A percentile compares a stretch with the other conserved stretches of the same genome.
Evolutionary conservation across 768 basidiomycete species (phyloP).

Genomic region (Gymnopilus dilepis): DNA sequence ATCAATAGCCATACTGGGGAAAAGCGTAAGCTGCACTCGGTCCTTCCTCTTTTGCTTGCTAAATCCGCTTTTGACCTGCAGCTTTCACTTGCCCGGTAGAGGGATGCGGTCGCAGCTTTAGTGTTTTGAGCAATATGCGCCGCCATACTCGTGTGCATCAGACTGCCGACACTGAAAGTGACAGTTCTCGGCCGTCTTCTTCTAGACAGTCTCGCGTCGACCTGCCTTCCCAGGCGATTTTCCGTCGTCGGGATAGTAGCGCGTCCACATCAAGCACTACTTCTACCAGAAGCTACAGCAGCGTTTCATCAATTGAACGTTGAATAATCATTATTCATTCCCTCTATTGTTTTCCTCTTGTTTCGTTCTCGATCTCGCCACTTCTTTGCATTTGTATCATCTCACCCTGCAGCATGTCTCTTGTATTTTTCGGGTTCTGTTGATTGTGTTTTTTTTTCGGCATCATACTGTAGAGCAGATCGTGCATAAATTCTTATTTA

Average conservation of each 20-base stretch:
- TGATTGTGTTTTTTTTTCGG: neutral
- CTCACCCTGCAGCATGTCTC: conserved; percentile 5
- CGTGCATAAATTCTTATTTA: neutral
- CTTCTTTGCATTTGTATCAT: conserved; percentile 7
- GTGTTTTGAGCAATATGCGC: conserved; percentile 89
- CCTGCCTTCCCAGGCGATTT: conserved; percentile 28
- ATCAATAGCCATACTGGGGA: conserved; percentile 85
- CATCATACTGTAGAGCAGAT: conserved; percentile 4
- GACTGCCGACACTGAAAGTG: conserved; percentile 8
- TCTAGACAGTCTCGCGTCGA: conserved; percentile 6
- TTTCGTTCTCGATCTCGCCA: conserved; percentile 17
- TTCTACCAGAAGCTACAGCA: conserved; percentile 46
- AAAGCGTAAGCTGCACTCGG: conserved; percentile 63
- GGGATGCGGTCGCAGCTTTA: conserved; percentile 81
- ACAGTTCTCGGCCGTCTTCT: conserved; percentile 13
- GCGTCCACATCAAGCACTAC: conserved; percentile 47
- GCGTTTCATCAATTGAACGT: conserved; percentile 42
- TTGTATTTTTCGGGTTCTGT: conserved; percentile 5
- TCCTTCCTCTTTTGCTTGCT: conserved; percentile 9
- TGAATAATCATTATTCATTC: conserved; percentile 18
- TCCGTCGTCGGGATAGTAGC: conserved; percentile 43
- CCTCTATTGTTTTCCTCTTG: neutral
- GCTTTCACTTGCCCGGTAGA: conserved; percentile 79
- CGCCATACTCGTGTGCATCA: conserved; percentile 77
- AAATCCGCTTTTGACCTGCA: conserved; percentile 32